Conservation (phyloP, 305 asterid species). For the Fraxinus platypoda region DNA sequence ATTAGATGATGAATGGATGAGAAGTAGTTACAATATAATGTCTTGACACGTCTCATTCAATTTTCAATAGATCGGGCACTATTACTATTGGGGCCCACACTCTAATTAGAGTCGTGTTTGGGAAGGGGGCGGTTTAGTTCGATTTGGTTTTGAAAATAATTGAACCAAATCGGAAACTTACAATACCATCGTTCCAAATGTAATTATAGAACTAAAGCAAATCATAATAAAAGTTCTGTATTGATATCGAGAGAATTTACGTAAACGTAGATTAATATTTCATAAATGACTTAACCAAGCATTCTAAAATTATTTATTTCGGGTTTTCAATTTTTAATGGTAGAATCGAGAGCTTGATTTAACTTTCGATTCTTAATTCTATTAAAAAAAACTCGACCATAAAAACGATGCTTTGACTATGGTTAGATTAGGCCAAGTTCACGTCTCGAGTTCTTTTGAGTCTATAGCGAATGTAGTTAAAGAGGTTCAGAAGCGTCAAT, state of each 20-base stretch:
- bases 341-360: background rate
- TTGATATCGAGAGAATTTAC: background rate
- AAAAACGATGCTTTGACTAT: too few species aligned
- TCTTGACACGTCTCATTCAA: conserved; percentile 3
- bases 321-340: background rate
- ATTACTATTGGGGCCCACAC: background rate
- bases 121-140: background rate
- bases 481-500: too few species aligned
- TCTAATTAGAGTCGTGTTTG: background rate
- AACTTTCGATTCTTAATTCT: too few species aligned
- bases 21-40: conserved; percentile 9
- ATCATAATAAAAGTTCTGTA: too few species aligned
- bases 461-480: too few species aligned
- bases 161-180: background rate
- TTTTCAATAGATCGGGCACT: background rate
- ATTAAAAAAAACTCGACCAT: too few species aligned
- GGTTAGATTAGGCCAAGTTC: too few species aligned
- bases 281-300: background rate
- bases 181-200: background rate
- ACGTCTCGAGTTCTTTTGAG: too few species aligned
- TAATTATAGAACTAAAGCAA: too few species aligned
- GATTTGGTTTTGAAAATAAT: background rate
- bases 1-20: conserved; percentile 29
- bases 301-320: background rate
- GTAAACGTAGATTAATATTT: background rate